Percentiles rank a stretch among this genome's conserved stretches.
These are phyloP conservation scores for Syncephalastrum racemosum DNA, from an alignment of 371 early-diverging fungal genomes.

Conservation along the genomic window DNA sequence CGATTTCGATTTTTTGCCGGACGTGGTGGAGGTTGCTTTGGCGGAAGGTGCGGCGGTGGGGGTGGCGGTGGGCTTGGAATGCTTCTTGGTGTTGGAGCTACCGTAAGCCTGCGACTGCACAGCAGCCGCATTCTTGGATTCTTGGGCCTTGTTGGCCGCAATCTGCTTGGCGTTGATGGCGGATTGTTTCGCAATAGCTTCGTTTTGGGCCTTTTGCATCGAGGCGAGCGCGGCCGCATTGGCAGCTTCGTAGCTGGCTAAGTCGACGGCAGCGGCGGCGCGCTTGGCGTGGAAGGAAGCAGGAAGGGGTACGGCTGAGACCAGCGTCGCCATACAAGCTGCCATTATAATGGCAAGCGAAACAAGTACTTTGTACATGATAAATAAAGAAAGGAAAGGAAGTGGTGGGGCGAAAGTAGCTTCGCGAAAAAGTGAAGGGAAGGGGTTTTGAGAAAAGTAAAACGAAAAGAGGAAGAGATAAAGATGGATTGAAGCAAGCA, in stretches of 20 bases:
- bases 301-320: constrained; percentile 19
- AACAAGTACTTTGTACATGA: constrained; percentile 8
- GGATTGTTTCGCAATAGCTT: too few species aligned
- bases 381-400: constrained; percentile 11
- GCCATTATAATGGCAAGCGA: constrained; percentile 17
- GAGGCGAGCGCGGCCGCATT: constrained; percentile 1
- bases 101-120: too few species aligned
- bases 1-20: constrained; percentile 3
- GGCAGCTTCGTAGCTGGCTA: neutral
- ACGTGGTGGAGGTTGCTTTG: constrained; percentile 1
- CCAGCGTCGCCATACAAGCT: constrained; percentile 17
- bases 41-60: constrained; percentile 12
- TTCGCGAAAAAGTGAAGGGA: constrained; percentile 6
- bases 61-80: constrained; percentile 7
- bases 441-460: constrained; percentile 2
- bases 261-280: neutral
- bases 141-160: too few species aligned
- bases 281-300: constrained; percentile 11
- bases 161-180: too few species aligned
- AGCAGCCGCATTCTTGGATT: neutral
- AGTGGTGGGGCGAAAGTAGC: constrained; percentile 4
- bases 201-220: too few species aligned
- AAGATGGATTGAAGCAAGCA: constrained; percentile 1
- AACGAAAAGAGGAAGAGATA: constrained; percentile 8
- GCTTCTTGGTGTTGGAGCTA: neutral